phyloP scores from a whole-genome alignment of 2,329 filamentous ascomycete species.

The Calonectria multiphialidica region DNA sequence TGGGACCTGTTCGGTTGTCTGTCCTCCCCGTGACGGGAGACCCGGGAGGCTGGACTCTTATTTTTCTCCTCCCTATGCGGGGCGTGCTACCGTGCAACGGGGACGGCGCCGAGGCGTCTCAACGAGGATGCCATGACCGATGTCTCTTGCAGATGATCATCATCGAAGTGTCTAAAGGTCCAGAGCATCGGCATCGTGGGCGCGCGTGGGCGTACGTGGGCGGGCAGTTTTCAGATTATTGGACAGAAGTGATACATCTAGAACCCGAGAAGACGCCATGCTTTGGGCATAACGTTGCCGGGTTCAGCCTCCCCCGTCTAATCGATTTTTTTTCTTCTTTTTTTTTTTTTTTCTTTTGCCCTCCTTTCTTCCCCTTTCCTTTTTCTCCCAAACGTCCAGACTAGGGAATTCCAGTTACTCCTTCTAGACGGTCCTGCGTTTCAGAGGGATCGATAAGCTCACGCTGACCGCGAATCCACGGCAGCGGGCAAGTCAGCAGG shows the following conservation, averaged over 20 bases:
- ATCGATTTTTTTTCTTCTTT: background rate
- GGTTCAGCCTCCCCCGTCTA: slow-evolving; percentile 6
- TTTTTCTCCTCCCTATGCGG: slow-evolving; percentile 34
- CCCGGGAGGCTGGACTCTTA: slow-evolving; percentile 39
- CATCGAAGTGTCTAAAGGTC: slow-evolving; percentile 3
- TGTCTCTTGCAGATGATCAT: slow-evolving; percentile 9
- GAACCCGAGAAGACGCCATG: slow-evolving; percentile 1
- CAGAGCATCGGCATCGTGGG: slow-evolving; percentile 3
- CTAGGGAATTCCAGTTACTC: slow-evolving; percentile 9
- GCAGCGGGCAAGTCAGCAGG: background rate
- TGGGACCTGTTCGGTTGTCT: slow-evolving; percentile 29
- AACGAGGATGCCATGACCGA: slow-evolving; percentile 8
- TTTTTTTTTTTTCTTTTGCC: background rate
- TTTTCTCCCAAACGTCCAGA: slow-evolving; percentile 19
- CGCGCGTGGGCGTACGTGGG: slow-evolving; percentile 1
- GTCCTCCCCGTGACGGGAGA: slow-evolving; percentile 37
- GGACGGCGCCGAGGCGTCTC: slow-evolving; percentile 40
- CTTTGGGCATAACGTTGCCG: slow-evolving; percentile 7
- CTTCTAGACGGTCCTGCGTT: slow-evolving; percentile 3
- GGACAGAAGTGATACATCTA: background rate
- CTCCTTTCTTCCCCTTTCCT: background rate
- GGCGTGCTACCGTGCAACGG: slow-evolving; percentile 39
- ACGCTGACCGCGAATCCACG: slow-evolving; percentile 12
- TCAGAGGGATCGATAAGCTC: slow-evolving; percentile 33
- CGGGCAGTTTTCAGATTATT: slow-evolving; percentile 17